Conservation (phyloP, 495 filamentous ascomycete genomes). For the Podospora comata region DNA sequence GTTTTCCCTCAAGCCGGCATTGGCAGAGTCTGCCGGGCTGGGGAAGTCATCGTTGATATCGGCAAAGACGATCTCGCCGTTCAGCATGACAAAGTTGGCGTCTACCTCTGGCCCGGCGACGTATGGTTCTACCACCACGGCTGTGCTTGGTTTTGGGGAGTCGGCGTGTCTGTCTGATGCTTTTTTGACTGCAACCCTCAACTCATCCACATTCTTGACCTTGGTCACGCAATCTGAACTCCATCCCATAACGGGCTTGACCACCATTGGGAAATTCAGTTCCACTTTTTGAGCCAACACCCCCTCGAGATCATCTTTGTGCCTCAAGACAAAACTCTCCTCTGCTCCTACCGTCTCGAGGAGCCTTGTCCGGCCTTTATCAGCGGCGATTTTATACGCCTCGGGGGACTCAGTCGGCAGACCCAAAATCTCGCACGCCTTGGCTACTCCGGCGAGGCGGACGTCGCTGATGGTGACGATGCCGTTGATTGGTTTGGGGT, state of each 20-base stretch:
- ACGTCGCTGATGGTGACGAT: conserved; percentile 30
- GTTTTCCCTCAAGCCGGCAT: conserved; percentile 14
- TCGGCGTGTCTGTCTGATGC: conserved; percentile 20
- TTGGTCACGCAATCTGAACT: conserved; percentile 44
- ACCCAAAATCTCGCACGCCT: conserved; percentile 21
- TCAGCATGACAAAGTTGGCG: conserved; percentile 39
- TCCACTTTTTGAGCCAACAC: neutral
- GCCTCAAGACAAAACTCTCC: conserved; percentile 20
- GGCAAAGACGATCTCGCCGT: conserved; percentile 41
- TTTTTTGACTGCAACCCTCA: conserved; percentile 30
- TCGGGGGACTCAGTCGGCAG: conserved; percentile 17
- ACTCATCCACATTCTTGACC: conserved; percentile 32
- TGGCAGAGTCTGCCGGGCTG: conserved; percentile 28
- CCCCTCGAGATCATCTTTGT: conserved; percentile 14
- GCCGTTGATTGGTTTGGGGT: conserved; percentile 24
- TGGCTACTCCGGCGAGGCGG: conserved; percentile 19
- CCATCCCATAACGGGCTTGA: conserved; percentile 46
- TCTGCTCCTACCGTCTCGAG: conserved; percentile 15
- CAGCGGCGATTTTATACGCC: conserved; percentile 22
- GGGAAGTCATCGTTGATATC: conserved; percentile 47
- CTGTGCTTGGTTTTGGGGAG: conserved; percentile 20
- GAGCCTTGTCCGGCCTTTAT: conserved; percentile 24
- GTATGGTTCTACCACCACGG: conserved; percentile 31
- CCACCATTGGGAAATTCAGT: conserved; percentile 40
- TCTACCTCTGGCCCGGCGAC: conserved; percentile 45